Percentiles rank a stretch among this genome's conserved stretches.
These are phyloP conservation scores for Pisolithus marmoratus DNA, from an alignment of 768 basidiomycete species.

Conservation along the genomic window DNA sequence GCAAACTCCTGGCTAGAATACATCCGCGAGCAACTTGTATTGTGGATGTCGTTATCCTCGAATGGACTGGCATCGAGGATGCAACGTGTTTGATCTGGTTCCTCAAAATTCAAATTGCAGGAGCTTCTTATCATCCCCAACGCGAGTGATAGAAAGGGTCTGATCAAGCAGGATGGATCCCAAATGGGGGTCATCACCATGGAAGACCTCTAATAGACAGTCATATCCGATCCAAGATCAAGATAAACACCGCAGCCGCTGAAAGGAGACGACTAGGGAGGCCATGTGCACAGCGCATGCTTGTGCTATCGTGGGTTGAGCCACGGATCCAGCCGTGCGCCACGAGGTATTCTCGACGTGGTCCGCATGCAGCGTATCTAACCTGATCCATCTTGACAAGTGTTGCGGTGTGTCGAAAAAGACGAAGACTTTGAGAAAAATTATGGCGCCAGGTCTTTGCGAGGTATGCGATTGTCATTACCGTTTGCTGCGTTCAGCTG, in stretches of 20 bases:
- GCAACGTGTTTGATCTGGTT: slow-evolving; percentile 18
- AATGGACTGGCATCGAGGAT: slow-evolving; percentile 21
- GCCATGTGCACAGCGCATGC: slow-evolving; percentile 5
- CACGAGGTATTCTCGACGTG: slow-evolving; percentile 17
- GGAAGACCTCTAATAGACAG: background rate
- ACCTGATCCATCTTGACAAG: slow-evolving; percentile 7
- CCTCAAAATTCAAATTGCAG: slow-evolving; percentile 21
- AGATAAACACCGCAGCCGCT: slow-evolving; percentile 3
- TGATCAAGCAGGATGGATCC: slow-evolving; percentile 8
- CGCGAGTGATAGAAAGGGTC: slow-evolving; percentile 7
- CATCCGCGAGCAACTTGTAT: slow-evolving; percentile 9
- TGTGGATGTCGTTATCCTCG: slow-evolving; percentile 3
- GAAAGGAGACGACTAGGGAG: background rate
- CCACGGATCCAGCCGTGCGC: slow-evolving; percentile 15
- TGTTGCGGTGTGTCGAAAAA: background rate
- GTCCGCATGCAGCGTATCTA: slow-evolving; percentile 2
- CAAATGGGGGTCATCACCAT: background rate
- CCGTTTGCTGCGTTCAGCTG: background rate
- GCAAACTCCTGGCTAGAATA: slow-evolving; percentile 15
- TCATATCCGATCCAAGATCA: slow-evolving; percentile 7
- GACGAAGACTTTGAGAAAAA: slow-evolving; percentile 8
- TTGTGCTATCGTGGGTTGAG: slow-evolving; percentile 1
- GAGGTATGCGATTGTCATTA: slow-evolving; percentile 20
- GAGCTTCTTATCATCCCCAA: slow-evolving; percentile 13
- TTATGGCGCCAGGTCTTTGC: slow-evolving; percentile 24